phyloP scores from a whole-genome alignment of 805 yeast species.

The Lipomyces yamadae region DNA sequence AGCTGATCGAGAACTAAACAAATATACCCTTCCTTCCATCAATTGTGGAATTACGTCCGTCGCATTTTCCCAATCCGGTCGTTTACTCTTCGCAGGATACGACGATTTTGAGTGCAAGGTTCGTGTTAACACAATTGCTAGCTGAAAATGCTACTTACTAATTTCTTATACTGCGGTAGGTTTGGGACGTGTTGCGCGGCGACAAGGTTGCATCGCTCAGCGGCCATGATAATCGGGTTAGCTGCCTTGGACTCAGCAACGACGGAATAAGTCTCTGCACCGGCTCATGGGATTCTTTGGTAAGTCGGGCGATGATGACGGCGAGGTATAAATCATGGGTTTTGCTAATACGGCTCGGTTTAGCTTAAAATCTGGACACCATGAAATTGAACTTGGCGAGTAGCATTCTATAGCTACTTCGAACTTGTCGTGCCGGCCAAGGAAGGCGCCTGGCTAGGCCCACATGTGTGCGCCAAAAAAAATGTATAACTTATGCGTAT shows the following conservation, averaged over 20 bases:
- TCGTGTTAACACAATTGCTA: background rate
- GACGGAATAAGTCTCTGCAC: slow-evolving; percentile 81
- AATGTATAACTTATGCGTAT: background rate
- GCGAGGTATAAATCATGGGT: background rate
- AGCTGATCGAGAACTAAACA: slow-evolving; percentile 69
- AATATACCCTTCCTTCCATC: slow-evolving; percentile 45
- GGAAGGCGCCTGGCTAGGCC: background rate
- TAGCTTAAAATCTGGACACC: slow-evolving; percentile 26
- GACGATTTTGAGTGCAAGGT: slow-evolving; percentile 67
- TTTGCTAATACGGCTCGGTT: background rate
- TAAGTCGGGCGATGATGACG: slow-evolving; percentile 29
- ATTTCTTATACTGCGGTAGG: slow-evolving; percentile 42
- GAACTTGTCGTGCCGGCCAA: background rate
- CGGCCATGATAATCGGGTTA: slow-evolving; percentile 66
- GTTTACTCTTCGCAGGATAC: slow-evolving; percentile 75
- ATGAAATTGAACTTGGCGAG: background rate
- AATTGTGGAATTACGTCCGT: slow-evolving; percentile 61
- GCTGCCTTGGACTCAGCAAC: slow-evolving; percentile 66
- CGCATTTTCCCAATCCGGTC: slow-evolving; percentile 74
- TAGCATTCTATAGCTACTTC: background rate
- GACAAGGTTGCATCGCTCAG: slow-evolving; percentile 68
- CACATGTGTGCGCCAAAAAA: background rate
- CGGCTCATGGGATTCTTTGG: slow-evolving; percentile 78
- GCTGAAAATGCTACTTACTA: background rate
- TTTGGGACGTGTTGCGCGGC: slow-evolving; percentile 76